Evolutionary conservation across 352 stramenopile genomes (phyloP), one percentile per base, ranked within the genome.

Genomic region (Globisporangium cederbergense): DNA sequence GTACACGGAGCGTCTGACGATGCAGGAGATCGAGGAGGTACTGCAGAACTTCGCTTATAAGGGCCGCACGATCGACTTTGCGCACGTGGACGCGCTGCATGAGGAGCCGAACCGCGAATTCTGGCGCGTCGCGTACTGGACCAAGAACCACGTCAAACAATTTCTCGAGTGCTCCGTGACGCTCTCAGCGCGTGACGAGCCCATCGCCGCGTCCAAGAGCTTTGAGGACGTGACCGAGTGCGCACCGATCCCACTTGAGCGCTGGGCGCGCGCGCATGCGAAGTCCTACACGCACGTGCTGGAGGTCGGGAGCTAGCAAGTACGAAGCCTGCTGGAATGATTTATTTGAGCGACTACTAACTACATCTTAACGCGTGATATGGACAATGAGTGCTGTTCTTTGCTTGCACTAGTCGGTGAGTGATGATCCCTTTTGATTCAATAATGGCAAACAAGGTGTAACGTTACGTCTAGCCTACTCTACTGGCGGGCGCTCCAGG

Each of bases 141-240:
- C 80, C 5, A 67, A 73, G 10, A 61, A 50, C 0, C 64, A 85
- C 36, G 76, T 66, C 32, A 76, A 85, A 51, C 67, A 79, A 16
- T 76, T 88, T 30, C 69, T 88, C 7, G 78, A 83, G 59, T 78
- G 75, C 46, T 68, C 76, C 0, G 73, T 88, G 25, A 75, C 83
- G 36, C 66, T 85, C 22, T 71, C 70, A 13, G 36, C 50, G n/a
- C 40, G 34, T 3, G 52, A 73, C 22, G 63, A 64, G 0, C 76
- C 62, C 14, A 54, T 67, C 22, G 68, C 72, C 59, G 58, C 75
- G 25, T 77, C 74, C n/a, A 78, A 88, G 68, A 75, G 59, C 20
- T 91, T 86, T 61, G 66, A 88, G 32, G 73, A 88, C 16, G 58
- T 91, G 25, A 89, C 78, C 2, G 80, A 91, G 42, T 78, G 78